Conservation (phyloP, 1,284 basidiomycete genomes). For the Boletellus deceptivus region DNA sequence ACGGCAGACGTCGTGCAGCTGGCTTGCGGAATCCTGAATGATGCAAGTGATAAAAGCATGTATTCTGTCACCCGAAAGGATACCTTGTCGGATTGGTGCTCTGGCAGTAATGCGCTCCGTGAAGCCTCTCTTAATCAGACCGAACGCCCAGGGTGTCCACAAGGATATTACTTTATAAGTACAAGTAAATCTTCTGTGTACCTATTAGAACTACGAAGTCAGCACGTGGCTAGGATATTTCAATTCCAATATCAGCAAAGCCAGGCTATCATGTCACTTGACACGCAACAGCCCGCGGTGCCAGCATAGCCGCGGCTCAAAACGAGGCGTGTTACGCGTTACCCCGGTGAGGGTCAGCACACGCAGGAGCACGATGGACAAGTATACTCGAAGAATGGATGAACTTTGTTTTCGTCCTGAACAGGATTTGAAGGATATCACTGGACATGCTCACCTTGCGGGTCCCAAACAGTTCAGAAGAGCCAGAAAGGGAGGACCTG, state of each 20-base stretch:
- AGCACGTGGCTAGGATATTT: background rate
- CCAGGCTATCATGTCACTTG: slow-evolving; percentile 61
- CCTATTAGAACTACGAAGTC: slow-evolving; percentile 6
- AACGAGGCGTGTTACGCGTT: slow-evolving; percentile 40
- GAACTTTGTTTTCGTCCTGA: slow-evolving; percentile 68
- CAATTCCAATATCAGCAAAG: slow-evolving; percentile 56
- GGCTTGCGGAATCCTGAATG: too few species aligned
- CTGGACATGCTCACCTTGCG: slow-evolving; percentile 20
- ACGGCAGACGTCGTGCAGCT: too few species aligned
- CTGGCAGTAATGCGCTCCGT: too few species aligned
- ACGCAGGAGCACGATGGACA: slow-evolving; percentile 33
- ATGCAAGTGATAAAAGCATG: too few species aligned
- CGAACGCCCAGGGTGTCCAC: background rate
- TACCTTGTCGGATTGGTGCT: too few species aligned
- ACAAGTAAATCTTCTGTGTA: background rate
- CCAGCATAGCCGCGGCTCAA: slow-evolving; percentile 47
- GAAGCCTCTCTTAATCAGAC: too few species aligned
- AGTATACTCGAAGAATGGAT: slow-evolving; percentile 77
- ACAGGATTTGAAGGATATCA: slow-evolving; percentile 2
- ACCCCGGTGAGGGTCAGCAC: slow-evolving; percentile 40
- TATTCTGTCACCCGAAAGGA: too few species aligned
- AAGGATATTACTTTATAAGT: background rate
- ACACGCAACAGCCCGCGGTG: slow-evolving; percentile 30
- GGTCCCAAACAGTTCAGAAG: too few species aligned
- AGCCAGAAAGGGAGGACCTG: background rate